These are phyloP conservation scores for Colletotrichum graminicola DNA, from an alignment of 2,329 filamentous ascomycete genomes.

Conservation along the genomic window DNA sequence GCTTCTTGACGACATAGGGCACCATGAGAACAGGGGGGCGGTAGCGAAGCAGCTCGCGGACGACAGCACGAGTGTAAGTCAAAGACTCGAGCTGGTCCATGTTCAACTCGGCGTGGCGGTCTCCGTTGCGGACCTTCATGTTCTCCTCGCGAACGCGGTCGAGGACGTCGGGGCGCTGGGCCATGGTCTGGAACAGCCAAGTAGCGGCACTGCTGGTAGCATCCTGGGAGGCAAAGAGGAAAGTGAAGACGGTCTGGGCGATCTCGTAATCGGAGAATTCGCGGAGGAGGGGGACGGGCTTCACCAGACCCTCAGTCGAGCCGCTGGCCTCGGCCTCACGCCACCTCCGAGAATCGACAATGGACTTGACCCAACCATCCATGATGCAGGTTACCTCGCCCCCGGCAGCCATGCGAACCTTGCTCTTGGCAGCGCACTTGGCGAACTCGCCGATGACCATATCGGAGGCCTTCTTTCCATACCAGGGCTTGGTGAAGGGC, in stretches of 20 bases:
- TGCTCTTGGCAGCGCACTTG: conserved; percentile 93
- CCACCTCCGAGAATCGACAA: conserved; percentile 88
- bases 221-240: conserved; percentile 97
- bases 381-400: conserved; percentile 92
- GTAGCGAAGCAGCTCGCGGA: conserved; percentile 92
- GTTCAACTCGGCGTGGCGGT: conserved; percentile 76
- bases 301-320: conserved; percentile 76
- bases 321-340: conserved; percentile 82
- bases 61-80: conserved; percentile 90
- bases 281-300: conserved; percentile 85
- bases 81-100: conserved; percentile 92
- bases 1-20: conserved; percentile 93
- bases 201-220: conserved; percentile 93
- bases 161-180: conserved; percentile 92
- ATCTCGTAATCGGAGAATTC: conserved; percentile 94
- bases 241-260: conserved; percentile 92
- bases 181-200: conserved; percentile 95
- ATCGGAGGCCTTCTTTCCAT: conserved; percentile 94
- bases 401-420: conserved; percentile 89
- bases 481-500: conserved; percentile 95
- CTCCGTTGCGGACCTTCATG: conserved; percentile 78
- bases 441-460: conserved; percentile 91
- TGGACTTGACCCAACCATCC: conserved; percentile 92
- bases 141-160: conserved; percentile 95
- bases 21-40: conserved; percentile 98